These are phyloP conservation scores for Termitomyces sp. DNA, from an alignment of 768 basidiomycete species.

Conservation along the genomic window DNA sequence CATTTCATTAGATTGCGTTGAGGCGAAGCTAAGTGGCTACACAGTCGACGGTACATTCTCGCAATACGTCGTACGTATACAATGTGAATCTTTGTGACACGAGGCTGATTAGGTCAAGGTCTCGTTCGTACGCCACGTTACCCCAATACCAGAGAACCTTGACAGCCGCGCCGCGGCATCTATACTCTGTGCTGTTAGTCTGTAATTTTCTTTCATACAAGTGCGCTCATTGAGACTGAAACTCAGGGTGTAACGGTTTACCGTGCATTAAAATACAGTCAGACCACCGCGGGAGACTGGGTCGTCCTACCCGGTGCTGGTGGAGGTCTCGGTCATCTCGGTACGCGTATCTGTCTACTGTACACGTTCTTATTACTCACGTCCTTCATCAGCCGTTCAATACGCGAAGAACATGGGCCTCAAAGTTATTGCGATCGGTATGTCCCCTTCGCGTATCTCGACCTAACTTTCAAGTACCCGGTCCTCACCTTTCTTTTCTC, in stretches of 20 bases:
- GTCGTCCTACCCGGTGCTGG: slow-evolving; percentile 76
- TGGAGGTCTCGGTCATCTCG: slow-evolving; percentile 81
- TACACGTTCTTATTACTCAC: not conserved
- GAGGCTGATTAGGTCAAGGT: slow-evolving; percentile 28
- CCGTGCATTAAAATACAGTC: slow-evolving; percentile 74
- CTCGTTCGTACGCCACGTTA: slow-evolving; percentile 71
- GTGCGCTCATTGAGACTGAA: slow-evolving; percentile 9
- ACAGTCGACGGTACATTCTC: slow-evolving; percentile 76
- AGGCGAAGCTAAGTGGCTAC: slow-evolving; percentile 64
- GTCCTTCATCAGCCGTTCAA: slow-evolving; percentile 50
- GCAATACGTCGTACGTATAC: slow-evolving; percentile 52
- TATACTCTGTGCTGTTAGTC: slow-evolving; percentile 70
- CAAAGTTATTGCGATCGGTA: slow-evolving; percentile 73
- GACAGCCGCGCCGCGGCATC: slow-evolving; percentile 67
- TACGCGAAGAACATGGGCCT: slow-evolving; percentile 78
- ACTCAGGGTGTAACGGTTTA: slow-evolving; percentile 78
- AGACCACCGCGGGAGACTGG: slow-evolving; percentile 67
- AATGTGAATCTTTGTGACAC: not conserved
- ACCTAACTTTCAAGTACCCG: too few species aligned
- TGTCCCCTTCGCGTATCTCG: not conserved
- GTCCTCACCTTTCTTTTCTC: not conserved
- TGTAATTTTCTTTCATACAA: not conserved
- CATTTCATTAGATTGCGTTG: slow-evolving; percentile 45
- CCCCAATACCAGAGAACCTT: slow-evolving; percentile 71
- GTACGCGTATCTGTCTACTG: slow-evolving; percentile 22